A percentile compares a stretch with the other conserved stretches of the same genome.
Conservation (phyloP, 495 filamentous ascomycete species). For the Beverwykella pulmonaria region DNA sequence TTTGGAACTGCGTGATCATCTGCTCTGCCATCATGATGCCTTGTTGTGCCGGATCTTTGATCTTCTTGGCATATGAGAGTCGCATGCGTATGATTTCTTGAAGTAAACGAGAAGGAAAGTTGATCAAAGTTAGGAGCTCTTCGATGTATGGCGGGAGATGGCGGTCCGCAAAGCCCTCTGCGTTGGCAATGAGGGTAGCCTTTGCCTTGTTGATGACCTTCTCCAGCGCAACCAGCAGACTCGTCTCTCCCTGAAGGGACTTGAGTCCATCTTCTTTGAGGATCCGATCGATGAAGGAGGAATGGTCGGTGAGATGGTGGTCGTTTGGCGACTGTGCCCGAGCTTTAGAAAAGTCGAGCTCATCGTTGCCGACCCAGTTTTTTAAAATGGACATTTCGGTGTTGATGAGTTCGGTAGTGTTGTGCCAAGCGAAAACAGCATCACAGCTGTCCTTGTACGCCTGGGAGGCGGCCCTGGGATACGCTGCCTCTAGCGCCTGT, state of each 20-base stretch:
- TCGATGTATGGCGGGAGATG: slow-evolving; percentile 97
- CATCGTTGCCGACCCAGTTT: slow-evolving; percentile 94
- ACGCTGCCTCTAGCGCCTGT: slow-evolving; percentile 67
- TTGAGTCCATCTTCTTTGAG: slow-evolving; percentile 95
- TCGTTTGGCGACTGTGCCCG: slow-evolving; percentile 45
- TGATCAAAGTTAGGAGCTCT: slow-evolving; percentile 91
- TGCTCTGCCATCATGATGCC: slow-evolving; percentile 91
- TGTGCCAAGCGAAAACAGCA: slow-evolving; percentile 91
- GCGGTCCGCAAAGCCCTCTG: slow-evolving; percentile 80
- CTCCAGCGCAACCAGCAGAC: slow-evolving; percentile 81
- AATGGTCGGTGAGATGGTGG: slow-evolving; percentile 76
- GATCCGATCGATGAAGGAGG: slow-evolving; percentile 95
- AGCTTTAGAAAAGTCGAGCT: slow-evolving; percentile 81
- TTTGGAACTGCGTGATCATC: slow-evolving; percentile 95
- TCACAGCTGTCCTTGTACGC: slow-evolving; percentile 79
- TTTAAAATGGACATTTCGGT: slow-evolving; percentile 87
- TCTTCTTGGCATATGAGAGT: slow-evolving; percentile 87
- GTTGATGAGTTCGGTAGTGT: slow-evolving; percentile 96
- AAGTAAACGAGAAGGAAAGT: slow-evolving; percentile 92
- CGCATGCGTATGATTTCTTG: slow-evolving; percentile 95
- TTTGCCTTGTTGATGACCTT: slow-evolving; percentile 92
- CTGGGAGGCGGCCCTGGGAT: slow-evolving; percentile 71
- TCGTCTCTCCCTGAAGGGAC: slow-evolving; percentile 81
- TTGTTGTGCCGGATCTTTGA: slow-evolving; percentile 86
- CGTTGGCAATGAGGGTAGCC: slow-evolving; percentile 83